A percentile compares a stretch with the other conserved stretches of the same genome.
Evolutionary conservation across 352 stramenopile genomes (phyloP).

Genomic region (Plasmopara halstedii): DNA sequence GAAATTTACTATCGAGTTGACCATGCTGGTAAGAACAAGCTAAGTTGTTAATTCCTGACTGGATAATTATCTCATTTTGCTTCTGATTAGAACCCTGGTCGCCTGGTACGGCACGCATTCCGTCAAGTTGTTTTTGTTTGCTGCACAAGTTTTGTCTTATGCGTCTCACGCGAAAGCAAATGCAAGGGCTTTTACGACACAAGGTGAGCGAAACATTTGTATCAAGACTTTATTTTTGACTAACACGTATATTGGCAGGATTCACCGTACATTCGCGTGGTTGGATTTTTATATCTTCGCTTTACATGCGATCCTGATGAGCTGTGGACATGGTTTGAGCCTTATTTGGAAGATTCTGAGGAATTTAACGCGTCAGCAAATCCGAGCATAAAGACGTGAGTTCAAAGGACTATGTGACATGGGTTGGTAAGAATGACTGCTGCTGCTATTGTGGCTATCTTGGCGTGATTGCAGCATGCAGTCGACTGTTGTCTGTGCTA

Average conservation of each 20-base stretch:
- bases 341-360: constrained; percentile 94
- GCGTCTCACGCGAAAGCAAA: constrained; percentile 93
- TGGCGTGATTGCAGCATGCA: no score
- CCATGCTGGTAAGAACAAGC: constrained; percentile 45
- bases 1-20: constrained; percentile 89
- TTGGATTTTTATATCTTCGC: constrained; percentile 97
- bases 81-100: constrained; percentile 82
- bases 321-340: constrained; percentile 93
- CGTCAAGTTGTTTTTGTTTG: constrained; percentile 95
- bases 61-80: neutral
- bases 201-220: constrained; percentile 44
- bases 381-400: constrained; percentile 68
- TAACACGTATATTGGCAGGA: constrained; percentile 66
- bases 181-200: constrained; percentile 91
- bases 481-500: constrained; percentile 2
- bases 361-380: constrained; percentile 86
- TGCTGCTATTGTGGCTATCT: no score
- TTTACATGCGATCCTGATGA: constrained; percentile 91
- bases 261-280: constrained; percentile 93
- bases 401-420: constrained; percentile 22
- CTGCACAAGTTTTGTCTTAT: constrained; percentile 96
- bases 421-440: constrained; percentile 12
- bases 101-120: constrained; percentile 82
- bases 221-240: no score
- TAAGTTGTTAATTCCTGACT: neutral